A percentile compares a stretch with the other conserved stretches of the same genome.
phyloP scores from a whole-genome alignment of 805 yeast species.

The Kazachstania psychrophila region DNA sequence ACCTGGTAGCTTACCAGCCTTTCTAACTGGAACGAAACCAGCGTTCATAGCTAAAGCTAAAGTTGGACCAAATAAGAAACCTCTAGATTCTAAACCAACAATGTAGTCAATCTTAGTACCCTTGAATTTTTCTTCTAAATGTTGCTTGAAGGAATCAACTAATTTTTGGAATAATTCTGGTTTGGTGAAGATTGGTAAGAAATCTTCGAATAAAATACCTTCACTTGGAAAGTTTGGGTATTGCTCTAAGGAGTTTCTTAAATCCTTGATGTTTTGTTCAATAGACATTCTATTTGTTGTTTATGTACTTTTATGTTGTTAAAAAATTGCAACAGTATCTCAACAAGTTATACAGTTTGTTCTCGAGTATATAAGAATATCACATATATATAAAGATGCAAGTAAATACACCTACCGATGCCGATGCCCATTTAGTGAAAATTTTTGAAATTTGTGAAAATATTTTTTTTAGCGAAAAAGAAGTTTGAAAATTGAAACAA shows the following conservation, averaged over 20 bases:
- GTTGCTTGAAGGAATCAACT: slow-evolving; percentile 69
- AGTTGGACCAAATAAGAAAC: slow-evolving; percentile 93
- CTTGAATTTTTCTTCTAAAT: slow-evolving; percentile 48
- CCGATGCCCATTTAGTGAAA: too few relatives aligned
- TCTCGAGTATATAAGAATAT: too few relatives aligned
- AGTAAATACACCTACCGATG: too few relatives aligned
- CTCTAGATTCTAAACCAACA: slow-evolving; percentile 94
- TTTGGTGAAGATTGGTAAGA: slow-evolving; percentile 82
- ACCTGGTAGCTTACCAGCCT: slow-evolving; percentile 93
- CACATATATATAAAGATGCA: too few relatives aligned
- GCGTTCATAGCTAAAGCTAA: slow-evolving; percentile 82
- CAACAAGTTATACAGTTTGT: too few relatives aligned
- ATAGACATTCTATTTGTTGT: slow-evolving; percentile 17
- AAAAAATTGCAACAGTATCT: too few relatives aligned
- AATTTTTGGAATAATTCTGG: slow-evolving; percentile 76
- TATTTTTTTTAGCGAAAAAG: too few relatives aligned
- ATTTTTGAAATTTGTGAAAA: too few relatives aligned
- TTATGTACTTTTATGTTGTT: too few relatives aligned
- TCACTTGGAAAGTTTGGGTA: slow-evolving; percentile 91
- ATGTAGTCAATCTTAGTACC: slow-evolving; percentile 69
- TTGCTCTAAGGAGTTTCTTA: slow-evolving; percentile 52
- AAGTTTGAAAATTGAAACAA: too few relatives aligned
- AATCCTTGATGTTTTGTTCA: slow-evolving; percentile 34
- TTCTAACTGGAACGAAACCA: slow-evolving; percentile 92
- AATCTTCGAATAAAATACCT: slow-evolving; percentile 93